These are phyloP conservation scores for Kodamaea alishanica DNA, from an alignment of 1,139 yeast species.

Conservation along the genomic window DNA sequence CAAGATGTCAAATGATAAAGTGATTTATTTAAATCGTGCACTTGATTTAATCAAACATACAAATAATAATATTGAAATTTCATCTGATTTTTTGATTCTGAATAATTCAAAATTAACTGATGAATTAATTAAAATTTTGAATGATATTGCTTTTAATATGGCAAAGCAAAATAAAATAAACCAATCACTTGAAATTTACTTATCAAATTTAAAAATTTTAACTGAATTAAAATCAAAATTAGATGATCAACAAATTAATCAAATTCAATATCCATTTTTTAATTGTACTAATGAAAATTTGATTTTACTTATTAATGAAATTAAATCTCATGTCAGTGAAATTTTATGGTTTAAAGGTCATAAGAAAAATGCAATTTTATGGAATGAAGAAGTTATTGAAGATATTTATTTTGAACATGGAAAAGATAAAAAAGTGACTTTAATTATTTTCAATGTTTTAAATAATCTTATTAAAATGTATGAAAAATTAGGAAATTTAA, in stretches of 20 bases:
- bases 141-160: slow-evolving; percentile 33
- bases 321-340: slow-evolving; percentile 62
- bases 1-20: slow-evolving; percentile 30
- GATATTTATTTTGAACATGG: slow-evolving; percentile 33
- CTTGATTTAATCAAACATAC: slow-evolving; percentile 25
- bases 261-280: slow-evolving; percentile 36
- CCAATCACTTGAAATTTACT: slow-evolving; percentile 31
- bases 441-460: slow-evolving; percentile 31
- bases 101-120: slow-evolving; percentile 34
- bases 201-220: slow-evolving; percentile 33
- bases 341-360: slow-evolving; percentile 59
- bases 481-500: slow-evolving; percentile 21
- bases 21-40: slow-evolving; percentile 37
- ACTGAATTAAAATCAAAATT: slow-evolving; percentile 20
- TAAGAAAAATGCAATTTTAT: slow-evolving; percentile 52
- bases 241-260: slow-evolving; percentile 20
- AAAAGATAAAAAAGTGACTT: slow-evolving; percentile 26
- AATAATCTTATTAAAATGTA: slow-evolving; percentile 35
- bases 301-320: slow-evolving; percentile 28
- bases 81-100: slow-evolving; percentile 19
- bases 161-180: slow-evolving; percentile 19
- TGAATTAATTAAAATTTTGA: slow-evolving; percentile 34
- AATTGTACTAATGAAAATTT: slow-evolving; percentile 34
- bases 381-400: slow-evolving; percentile 57
- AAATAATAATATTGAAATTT: not conserved